A percentile compares a stretch with the other conserved stretches of the same genome.
These are phyloP conservation scores for Trichoderma harzianum DNA, from an alignment of 2,329 filamentous ascomycete species.

Conservation along the genomic window DNA sequence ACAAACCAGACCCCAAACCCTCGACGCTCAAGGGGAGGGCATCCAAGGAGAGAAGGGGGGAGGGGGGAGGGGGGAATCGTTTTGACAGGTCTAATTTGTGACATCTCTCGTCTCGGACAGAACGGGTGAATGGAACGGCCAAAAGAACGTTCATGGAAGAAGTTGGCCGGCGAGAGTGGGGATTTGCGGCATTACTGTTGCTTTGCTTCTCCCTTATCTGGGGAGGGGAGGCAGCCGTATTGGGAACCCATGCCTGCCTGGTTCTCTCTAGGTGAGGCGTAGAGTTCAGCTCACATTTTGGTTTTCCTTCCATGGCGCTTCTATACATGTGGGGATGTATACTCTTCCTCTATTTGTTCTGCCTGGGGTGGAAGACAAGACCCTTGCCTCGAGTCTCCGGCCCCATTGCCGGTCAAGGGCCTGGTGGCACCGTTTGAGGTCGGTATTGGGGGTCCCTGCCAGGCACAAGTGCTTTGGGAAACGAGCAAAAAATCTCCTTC, in stretches of 20 bases:
- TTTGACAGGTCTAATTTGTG: constrained; percentile 5
- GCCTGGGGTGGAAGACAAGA: neutral
- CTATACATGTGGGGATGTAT: constrained; percentile 15
- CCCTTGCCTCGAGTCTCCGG: neutral
- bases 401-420: constrained; percentile 6
- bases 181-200: neutral
- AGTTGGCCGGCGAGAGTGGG: neutral
- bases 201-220: neutral
- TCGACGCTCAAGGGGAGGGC: neutral
- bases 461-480: neutral
- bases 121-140: neutral
- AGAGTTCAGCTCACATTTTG: constrained; percentile 15
- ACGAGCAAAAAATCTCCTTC: neutral
- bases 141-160: constrained; percentile 5
- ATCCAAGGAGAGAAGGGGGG: neutral
- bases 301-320: constrained; percentile 2
- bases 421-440: neutral
- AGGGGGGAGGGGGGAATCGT: neutral
- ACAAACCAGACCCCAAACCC: neutral
- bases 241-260: neutral
- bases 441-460: neutral
- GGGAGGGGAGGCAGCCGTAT: neutral
- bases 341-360: neutral
- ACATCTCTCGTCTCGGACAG: neutral
- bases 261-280: constrained; percentile 12